Base-by-base conservation (phyloP, 768 basidiomycete species). In the Pisolithus marmoratus region DNA sequence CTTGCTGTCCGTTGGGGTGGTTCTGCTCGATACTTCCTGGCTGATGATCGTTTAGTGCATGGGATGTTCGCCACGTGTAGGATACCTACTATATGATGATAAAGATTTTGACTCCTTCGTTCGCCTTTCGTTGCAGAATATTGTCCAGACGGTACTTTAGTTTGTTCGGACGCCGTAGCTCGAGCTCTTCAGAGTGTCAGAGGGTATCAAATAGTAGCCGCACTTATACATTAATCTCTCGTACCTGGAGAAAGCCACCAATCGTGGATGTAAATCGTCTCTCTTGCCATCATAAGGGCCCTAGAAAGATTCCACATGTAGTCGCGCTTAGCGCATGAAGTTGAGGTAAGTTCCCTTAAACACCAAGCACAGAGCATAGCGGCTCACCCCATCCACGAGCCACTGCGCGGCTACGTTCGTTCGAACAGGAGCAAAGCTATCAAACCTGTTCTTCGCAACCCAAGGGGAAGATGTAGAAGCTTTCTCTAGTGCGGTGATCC, bases 221-320 rank as follows among this genome's bases (percentile, higher is more conserved):
- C 5, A 46, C 20, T n/a, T 34, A 38, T 34, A 1, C 11, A 49
- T 23, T 27, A n/a, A 37, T 7, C 11, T 29, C 27, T 60, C 62
- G 49, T 63, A 90, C 90, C 86, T 4, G 91, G 92, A 23, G 91
- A 91, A 22, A 94, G 72, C 96, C 95, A 98, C 95, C 95, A 97
- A 69, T 95, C 95, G 63, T 98, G 96, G 36, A 97, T 96, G 64
- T 93, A 94, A 50, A 96, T 93, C 42, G 72, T 77, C 60, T 92
- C 86, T 64, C 85, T 86, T 1, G 95, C 95, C 59, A 96, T 78
- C 23, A 90, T 75, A 44, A 99, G 85, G 0, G 95, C 95, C 38
- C 91, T 81, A 22, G 90, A 91, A 22, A 99, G 72, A 63, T 94
- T 95, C 96, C 95, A 99, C 70, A 93, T 95, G 64, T 99, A 99